Conservation (phyloP, 1,284 basidiomycete species). For the Apiotrichum sp. region DNA sequence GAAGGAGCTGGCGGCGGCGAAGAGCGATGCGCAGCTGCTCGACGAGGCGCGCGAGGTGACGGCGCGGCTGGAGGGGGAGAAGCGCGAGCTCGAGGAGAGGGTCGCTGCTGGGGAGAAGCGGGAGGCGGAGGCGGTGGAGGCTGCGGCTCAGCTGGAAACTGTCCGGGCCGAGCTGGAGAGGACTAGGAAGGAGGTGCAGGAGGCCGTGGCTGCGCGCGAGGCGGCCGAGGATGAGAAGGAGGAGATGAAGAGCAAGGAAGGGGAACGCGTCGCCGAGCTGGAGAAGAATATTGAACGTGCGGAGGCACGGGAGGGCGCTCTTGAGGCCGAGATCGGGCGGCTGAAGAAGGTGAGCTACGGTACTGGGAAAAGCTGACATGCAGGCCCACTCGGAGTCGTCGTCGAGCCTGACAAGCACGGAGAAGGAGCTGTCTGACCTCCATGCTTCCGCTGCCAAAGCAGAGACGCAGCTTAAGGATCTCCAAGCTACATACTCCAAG, state of each 20-base stretch:
- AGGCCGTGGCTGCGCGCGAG: background rate
- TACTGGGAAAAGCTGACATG: background rate
- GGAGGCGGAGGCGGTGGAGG: conserved; percentile 12
- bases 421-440: conserved; percentile 9
- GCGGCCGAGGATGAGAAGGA: conserved; percentile 10
- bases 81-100: conserved; percentile 19
- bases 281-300: conserved; percentile 39
- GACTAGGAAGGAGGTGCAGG: background rate
- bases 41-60: conserved; percentile 32
- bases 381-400: conserved; percentile 28
- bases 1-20: conserved; percentile 21
- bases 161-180: conserved; percentile 9
- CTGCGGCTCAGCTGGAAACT: conserved; percentile 12
- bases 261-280: conserved; percentile 26
- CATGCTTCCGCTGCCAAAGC: conserved; percentile 1
- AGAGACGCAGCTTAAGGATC: conserved; percentile 10
- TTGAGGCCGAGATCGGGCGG: conserved; percentile 42
- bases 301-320: conserved; percentile 37
- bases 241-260: conserved; percentile 10
- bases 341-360: conserved; percentile 38
- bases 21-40: conserved; percentile 30
- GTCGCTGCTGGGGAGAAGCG: conserved; percentile 11
- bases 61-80: conserved; percentile 31
- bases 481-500: conserved; percentile 13
- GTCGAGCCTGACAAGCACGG: background rate